A percentile compares a stretch with the other conserved stretches of the same genome.
Evolutionary conservation across 768 basidiomycete genomes (phyloP).

Genomic region (Russula griseocarnosa): DNA sequence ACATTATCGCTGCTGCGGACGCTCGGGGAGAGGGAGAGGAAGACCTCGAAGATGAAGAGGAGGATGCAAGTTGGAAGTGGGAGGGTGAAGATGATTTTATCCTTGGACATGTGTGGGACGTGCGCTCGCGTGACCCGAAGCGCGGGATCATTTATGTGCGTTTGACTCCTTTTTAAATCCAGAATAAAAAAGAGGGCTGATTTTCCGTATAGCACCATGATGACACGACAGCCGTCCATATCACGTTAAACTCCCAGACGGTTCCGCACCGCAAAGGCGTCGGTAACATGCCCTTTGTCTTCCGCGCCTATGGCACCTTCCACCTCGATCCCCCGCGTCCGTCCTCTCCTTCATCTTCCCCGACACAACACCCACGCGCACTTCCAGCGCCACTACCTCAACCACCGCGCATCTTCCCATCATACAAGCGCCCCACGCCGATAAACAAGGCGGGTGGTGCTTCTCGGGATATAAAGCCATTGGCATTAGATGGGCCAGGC

Average conservation of each 20-base stretch:
- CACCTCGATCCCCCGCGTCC: constrained; percentile 23
- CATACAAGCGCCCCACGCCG: constrained; percentile 4
- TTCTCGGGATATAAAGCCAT: not conserved
- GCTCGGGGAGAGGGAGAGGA: constrained; percentile 18
- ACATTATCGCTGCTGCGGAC: constrained; percentile 26
- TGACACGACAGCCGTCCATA: constrained; percentile 51
- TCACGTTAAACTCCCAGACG: constrained; percentile 54
- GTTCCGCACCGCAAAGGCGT: constrained; percentile 52
- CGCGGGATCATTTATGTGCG: constrained; percentile 62
- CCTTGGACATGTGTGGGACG: constrained; percentile 53
- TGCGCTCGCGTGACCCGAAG: constrained; percentile 39
- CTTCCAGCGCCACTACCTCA: not conserved
- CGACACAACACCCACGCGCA: not conserved
- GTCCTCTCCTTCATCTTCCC: constrained; percentile 1
- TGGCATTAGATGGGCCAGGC: not conserved
- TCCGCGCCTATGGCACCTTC: constrained; percentile 41
- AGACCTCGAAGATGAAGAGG: constrained; percentile 27
- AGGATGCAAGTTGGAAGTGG: constrained; percentile 56
- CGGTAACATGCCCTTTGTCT: constrained; percentile 60
- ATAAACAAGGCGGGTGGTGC: not conserved
- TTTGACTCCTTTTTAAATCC: constrained; percentile 25
- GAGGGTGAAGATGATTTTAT: constrained; percentile 65
- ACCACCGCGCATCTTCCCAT: constrained; percentile 21
- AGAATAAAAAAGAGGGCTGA: not conserved
- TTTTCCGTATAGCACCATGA: constrained; percentile 47